Evolutionary conservation across 192 early-diverging fungal genomes (phyloP), one percentile per base, ranked within the genome.

Genomic region (Coemansia sp.): DNA sequence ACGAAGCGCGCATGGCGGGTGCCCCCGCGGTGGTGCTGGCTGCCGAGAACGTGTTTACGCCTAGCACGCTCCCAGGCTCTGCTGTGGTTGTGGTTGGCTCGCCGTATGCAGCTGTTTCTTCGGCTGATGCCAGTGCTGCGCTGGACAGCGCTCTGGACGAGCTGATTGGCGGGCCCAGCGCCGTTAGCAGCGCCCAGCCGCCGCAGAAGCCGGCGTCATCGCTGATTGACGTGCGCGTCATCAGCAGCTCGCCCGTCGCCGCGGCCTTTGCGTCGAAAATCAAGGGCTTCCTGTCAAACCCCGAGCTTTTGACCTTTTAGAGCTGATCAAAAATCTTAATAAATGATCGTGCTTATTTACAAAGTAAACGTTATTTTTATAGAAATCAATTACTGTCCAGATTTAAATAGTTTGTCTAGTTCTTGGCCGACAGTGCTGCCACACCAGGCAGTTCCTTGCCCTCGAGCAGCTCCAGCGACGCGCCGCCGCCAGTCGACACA

Each of bases 401-500:
- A n/a, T n/a, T n/a, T n/a, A n/a, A n/a, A n/a, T n/a, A n/a, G n/a
- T n/a, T n/a, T n/a, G n/a, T n/a, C n/a, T n/a, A n/a, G n/a, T n/a
- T n/a, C 69, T 87, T 83, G 65, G 61, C 79, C 32, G 87, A 88
- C 45, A 91, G 85, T 53, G 87, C 86, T 53, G 84, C 60, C 56
- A 91, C 87, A 56, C 89, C 89, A 19, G 89, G 89, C 33, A 91
- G 78, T 54, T 85, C 86, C 86, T 98, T 96, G 74, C 94, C 96
- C 82, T 98, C 96, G 49, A 98, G 83, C 18, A 98, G 85, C 83
- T 98, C 96, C 48, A 98, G 82, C 56, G 85, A 88, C 43, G 96
- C 96, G 85, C 96, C 96, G 46, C 96, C 96, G 65, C 96, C 96
- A 53, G 96, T 98, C 43, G 86, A 89, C 56, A 98, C 92, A 75